These are phyloP conservation scores for Crithidia sp. DNA, from an alignment of 208 protist genomes.

Conservation along the genomic window DNA sequence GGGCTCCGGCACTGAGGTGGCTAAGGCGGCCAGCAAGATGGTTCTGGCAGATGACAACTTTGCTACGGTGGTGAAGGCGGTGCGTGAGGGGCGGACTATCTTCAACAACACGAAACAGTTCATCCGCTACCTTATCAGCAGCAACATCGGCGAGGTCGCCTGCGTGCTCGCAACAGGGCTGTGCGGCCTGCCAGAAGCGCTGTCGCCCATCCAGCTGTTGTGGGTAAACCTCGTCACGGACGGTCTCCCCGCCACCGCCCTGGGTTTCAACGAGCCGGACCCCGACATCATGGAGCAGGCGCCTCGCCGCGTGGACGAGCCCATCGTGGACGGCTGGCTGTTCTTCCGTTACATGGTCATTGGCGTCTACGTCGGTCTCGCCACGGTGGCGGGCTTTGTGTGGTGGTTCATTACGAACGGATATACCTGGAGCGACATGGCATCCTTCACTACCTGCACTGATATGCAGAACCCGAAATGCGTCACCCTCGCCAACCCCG, in stretches of 20 bases:
- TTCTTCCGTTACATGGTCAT: slow-evolving; percentile 88
- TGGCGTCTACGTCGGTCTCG: slow-evolving; percentile 83
- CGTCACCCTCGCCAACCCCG: slow-evolving; percentile 54
- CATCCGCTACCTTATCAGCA: slow-evolving; percentile 98
- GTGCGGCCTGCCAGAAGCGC: slow-evolving; percentile 92
- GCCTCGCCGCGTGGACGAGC: slow-evolving; percentile 82
- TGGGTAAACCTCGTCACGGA: slow-evolving; percentile 99
- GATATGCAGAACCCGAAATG: slow-evolving; percentile 63
- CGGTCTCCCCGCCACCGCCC: slow-evolving; percentile 96
- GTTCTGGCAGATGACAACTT: slow-evolving; percentile 97
- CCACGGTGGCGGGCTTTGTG: slow-evolving; percentile 82
- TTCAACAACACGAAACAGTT: slow-evolving; percentile 98
- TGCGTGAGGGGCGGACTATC: slow-evolving; percentile 95
- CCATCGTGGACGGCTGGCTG: slow-evolving; percentile 88
- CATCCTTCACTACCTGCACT: slow-evolving; percentile 57
- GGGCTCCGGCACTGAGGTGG: slow-evolving; percentile 97
- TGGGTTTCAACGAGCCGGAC: slow-evolving; percentile 93
- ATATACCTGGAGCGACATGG: slow-evolving; percentile 72
- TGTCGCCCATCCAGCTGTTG: slow-evolving; percentile 97
- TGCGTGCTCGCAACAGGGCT: slow-evolving; percentile 85
- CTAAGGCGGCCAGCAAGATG: slow-evolving; percentile 97
- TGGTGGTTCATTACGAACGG: slow-evolving; percentile 88
- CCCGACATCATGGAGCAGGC: slow-evolving; percentile 91
- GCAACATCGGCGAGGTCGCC: slow-evolving; percentile 97
- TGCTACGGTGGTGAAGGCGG: slow-evolving; percentile 95